These are phyloP conservation scores for Cryptococcus hybrid DNA, from an alignment of 1,284 basidiomycete genomes.

Conservation along the genomic window DNA sequence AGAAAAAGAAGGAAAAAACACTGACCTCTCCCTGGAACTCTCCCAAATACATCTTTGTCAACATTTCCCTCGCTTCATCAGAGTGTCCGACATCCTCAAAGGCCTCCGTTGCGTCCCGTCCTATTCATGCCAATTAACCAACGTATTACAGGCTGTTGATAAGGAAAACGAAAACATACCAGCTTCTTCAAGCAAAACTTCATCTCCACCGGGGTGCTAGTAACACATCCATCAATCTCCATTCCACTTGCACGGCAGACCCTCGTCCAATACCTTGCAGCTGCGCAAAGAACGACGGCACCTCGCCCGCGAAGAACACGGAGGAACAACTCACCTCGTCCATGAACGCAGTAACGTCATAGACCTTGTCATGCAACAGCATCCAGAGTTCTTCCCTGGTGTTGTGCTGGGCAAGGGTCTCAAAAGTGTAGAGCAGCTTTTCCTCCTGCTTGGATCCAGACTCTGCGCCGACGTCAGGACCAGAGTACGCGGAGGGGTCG, in stretches of 20 bases:
- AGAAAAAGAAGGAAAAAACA: constrained; percentile 7
- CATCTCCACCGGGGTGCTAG: constrained; percentile 96
- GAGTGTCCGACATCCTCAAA: constrained; percentile 99
- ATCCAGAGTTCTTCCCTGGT: constrained; percentile 73
- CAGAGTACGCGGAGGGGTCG: background rate
- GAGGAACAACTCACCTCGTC: constrained; percentile 71
- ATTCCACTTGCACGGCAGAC: no score
- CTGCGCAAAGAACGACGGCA: no score
- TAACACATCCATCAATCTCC: background rate
- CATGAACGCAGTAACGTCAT: constrained; percentile 90
- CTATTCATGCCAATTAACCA: constrained; percentile 13
- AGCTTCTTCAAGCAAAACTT: constrained; percentile 90
- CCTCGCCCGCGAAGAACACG: background rate
- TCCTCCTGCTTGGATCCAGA: background rate
- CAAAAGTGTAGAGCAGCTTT: background rate
- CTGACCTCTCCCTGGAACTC: constrained; percentile 65
- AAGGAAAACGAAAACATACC: constrained; percentile 59
- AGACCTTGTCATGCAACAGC: constrained; percentile 85
- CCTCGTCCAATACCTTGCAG: no score
- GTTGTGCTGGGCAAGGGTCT: constrained; percentile 67
- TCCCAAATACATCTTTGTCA: constrained; percentile 73
- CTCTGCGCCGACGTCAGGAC: no score
- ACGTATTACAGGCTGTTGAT: background rate
- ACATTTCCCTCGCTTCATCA: constrained; percentile 90
- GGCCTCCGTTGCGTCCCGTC: constrained; percentile 93